Evolutionary conservation across 176 grass and related monocot genomes (phyloP).

Genomic region (Carex parvula): DNA sequence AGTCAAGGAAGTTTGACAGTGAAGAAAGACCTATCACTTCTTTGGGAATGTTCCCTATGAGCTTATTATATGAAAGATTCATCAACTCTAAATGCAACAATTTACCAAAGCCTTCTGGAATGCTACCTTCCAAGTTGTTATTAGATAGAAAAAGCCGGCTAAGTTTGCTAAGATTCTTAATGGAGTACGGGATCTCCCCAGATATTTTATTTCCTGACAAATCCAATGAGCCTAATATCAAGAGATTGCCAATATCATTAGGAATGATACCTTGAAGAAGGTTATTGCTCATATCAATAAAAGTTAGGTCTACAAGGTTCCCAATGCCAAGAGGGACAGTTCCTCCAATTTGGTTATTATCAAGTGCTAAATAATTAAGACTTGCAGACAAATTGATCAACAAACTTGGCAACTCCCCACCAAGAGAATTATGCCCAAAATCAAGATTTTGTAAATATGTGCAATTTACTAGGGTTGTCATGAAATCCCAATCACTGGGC

Average conservation of each 20-base stretch:
- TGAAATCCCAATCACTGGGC: conserved; percentile 26
- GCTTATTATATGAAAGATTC: conserved; percentile 43
- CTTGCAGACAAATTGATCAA: conserved; percentile 33
- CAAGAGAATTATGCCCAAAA: conserved; percentile 30
- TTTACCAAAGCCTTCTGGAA: conserved; percentile 32
- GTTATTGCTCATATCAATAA: conserved; percentile 39
- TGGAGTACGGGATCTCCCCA: conserved; percentile 36
- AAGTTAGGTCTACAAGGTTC: conserved; percentile 30
- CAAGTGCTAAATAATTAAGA: conserved; percentile 17
- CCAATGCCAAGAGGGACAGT: conserved; percentile 35
- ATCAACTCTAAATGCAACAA: conserved; percentile 25
- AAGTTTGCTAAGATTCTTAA: conserved; percentile 40
- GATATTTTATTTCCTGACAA: conserved; percentile 43
- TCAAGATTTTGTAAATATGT: conserved; percentile 16
- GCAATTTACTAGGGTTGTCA: conserved; percentile 37
- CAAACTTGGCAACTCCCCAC: conserved; percentile 30
- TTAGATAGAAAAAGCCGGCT: conserved; percentile 26
- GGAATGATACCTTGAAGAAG: conserved; percentile 53
- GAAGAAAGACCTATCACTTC: conserved; percentile 29
- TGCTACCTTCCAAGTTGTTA: conserved; percentile 39
- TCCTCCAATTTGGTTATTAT: conserved; percentile 31
- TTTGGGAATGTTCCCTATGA: conserved; percentile 43
- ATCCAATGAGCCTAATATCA: conserved; percentile 16
- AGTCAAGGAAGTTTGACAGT: conserved; percentile 23
- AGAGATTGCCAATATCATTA: conserved; percentile 32